These are phyloP conservation scores for Colletotrichum falcatum DNA, from an alignment of 2,329 filamentous ascomycete species.

Conservation along the genomic window DNA sequence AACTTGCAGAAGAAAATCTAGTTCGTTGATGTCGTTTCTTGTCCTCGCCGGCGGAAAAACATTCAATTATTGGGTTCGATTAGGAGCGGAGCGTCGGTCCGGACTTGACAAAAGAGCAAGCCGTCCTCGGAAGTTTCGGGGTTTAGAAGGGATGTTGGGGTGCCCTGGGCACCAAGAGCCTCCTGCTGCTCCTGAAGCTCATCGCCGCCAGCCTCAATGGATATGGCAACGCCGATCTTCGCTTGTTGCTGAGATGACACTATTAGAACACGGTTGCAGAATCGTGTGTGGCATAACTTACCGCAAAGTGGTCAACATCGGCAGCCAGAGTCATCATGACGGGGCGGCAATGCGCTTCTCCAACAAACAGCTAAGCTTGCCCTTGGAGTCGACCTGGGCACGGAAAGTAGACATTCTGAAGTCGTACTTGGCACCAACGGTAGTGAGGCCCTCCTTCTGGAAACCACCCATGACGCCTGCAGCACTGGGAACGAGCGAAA, in stretches of 20 bases:
- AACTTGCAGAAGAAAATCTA: conserved; percentile 32
- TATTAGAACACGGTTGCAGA: conserved; percentile 46
- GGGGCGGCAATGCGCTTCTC: conserved; percentile 95
- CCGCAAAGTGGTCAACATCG: conserved; percentile 95
- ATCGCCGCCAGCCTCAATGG: conserved; percentile 86
- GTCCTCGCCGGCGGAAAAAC: conserved; percentile 32
- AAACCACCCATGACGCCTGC: conserved; percentile 81
- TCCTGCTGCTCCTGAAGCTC: conserved; percentile 90
- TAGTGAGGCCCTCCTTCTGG: conserved; percentile 89
- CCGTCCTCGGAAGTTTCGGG: conserved; percentile 8
- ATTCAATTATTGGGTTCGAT: conserved; percentile 41
- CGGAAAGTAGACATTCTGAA: conserved; percentile 96
- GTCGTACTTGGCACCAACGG: conserved; percentile 96
- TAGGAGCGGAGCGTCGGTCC: conserved; percentile 44
- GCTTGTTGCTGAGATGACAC: conserved; percentile 78
- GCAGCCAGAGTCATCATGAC: conserved; percentile 95
- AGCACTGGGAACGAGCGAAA: conserved; percentile 78
- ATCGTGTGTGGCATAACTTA: conserved; percentile 61
- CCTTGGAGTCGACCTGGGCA: conserved; percentile 94
- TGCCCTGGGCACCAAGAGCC: conserved; percentile 63
- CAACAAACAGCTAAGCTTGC: conserved; percentile 90
- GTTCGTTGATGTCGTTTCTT: conserved; percentile 36
- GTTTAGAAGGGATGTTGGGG: conserved; percentile 74
- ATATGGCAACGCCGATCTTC: conserved; percentile 94
- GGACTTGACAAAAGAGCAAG: conserved; percentile 26